Percentiles rank a stretch among this genome's conserved stretches.
phyloP scores from a whole-genome alignment of 1,284 basidiomycete species.

The Omphalotus olearius region DNA sequence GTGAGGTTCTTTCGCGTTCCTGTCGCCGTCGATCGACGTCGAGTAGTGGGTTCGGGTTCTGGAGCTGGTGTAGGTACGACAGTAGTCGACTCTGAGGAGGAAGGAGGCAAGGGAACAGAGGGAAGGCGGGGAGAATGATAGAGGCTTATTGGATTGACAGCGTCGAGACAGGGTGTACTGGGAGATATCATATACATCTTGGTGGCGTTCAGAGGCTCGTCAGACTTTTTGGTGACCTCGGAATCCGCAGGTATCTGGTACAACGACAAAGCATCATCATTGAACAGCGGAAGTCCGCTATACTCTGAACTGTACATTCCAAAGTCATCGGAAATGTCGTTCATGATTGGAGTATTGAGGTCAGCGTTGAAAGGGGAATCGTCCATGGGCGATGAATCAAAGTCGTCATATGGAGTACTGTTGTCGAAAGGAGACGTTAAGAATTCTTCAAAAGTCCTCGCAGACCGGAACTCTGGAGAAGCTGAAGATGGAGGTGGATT shows the following conservation, averaged over 20 bases:
- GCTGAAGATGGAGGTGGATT: constrained; percentile 14
- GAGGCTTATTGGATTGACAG: constrained; percentile 28
- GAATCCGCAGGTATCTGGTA: constrained; percentile 1
- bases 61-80: constrained; percentile 27
- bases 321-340: constrained; percentile 26
- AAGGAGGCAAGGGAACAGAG: constrained; percentile 11
- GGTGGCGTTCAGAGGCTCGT: constrained; percentile 22
- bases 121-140: constrained; percentile 28
- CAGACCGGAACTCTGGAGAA: constrained; percentile 18
- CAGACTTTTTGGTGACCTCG: background rate
- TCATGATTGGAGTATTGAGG: constrained; percentile 54
- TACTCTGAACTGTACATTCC: constrained; percentile 15
- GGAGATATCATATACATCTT: constrained; percentile 43
- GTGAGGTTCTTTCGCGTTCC: constrained; percentile 54
- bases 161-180: constrained; percentile 37
- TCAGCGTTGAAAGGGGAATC: constrained; percentile 49
- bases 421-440: constrained; percentile 10
- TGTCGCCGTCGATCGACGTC: constrained; percentile 25
- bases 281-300: constrained; percentile 9
- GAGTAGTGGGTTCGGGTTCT: constrained; percentile 32
- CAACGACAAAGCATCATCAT: constrained; percentile 7
- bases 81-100: background rate
- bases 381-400: constrained; percentile 23
- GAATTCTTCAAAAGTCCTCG: constrained; percentile 13
- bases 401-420: constrained; percentile 16